These are phyloP conservation scores for Avicennia marina DNA, from an alignment of 257 asterid species.

Conservation along the genomic window DNA sequence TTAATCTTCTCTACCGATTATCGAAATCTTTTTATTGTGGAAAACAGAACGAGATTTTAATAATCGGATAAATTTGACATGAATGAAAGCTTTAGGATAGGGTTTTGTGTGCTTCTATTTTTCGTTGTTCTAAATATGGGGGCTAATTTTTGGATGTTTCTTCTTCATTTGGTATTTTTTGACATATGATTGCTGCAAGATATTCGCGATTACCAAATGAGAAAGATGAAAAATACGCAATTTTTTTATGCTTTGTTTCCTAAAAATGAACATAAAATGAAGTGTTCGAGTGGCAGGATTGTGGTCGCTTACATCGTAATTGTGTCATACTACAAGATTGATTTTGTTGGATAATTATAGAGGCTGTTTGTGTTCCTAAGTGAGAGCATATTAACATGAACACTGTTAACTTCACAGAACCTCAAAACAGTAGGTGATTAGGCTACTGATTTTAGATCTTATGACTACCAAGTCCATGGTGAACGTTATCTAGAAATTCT, in stretches of 20 bases:
- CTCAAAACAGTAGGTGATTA: too few species aligned
- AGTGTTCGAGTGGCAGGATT: not conserved
- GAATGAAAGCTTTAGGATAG: too few species aligned
- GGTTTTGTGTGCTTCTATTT: too few species aligned
- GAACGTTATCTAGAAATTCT: not conserved
- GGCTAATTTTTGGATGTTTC: conserved; percentile 17
- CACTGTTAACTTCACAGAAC: too few species aligned
- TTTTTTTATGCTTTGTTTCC: conserved; percentile 2
- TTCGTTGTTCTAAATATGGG: not conserved
- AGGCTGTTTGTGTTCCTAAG: not conserved
- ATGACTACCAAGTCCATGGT: not conserved
- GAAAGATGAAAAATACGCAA: not conserved
- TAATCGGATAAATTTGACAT: not conserved
- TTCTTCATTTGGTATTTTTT: conserved; percentile 1
- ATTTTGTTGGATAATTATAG: not conserved
- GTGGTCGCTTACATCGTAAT: not conserved
- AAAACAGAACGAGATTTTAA: not conserved
- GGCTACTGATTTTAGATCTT: too few species aligned
- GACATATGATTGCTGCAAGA: too few species aligned
- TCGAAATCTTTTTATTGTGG: conserved; percentile 4
- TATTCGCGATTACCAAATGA: not conserved
- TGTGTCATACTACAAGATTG: not conserved
- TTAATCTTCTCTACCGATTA: not conserved
- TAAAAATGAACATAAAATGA: not conserved
- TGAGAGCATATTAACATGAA: too few species aligned